Evolutionary conservation across 257 asterid species (phyloP), one percentile per base, ranked within the genome.

Genomic region (Echium plantagineum): DNA sequence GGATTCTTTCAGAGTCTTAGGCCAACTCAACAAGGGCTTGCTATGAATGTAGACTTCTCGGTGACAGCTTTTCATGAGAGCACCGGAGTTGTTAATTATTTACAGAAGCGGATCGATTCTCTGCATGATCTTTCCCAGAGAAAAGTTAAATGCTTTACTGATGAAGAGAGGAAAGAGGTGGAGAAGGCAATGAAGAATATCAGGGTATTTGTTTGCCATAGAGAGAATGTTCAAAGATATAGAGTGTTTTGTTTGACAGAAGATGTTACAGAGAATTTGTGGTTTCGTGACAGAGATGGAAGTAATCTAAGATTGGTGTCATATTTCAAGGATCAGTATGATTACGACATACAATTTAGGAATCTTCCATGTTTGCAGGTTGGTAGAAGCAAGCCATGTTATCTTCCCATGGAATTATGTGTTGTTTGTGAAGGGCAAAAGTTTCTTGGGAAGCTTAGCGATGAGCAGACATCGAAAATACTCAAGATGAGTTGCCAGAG

Each of bases 371-470:
- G 99, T 63, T 78, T 93, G 84, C 85, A 78, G 80, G 79, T 85
- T 42, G 85, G 99, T 74, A 70, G 99, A 71, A 78, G 97, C 74
- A 93, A 76, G 38, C 89, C 94, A 3, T 93, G 99, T 66, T 93
- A 82, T 61, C 76, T 93, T 8, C 99, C 99, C 2, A 86, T 93
- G 99, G 99, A 93, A 65, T 89, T 93, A 21, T 93, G 97, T 75
- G 85, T 83, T 19, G 81, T 93, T 58, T 93, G 99, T 70, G 97
- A 93, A 81, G 99, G 99, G 59, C 99, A 93, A 77, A 93, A 89
- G 80, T 93, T 89, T 73, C 81, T 93, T 0, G 97, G 99, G 58
- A 89, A 86, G 79, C 91, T 93, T 17, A 81, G 94, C 0, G 99
- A 93, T 67, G 99, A 89, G 24, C 99, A 93, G 73, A 93, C 99